phyloP scores from a whole-genome alignment of 208 protist genomes.

The Trypanosoma caninum region DNA sequence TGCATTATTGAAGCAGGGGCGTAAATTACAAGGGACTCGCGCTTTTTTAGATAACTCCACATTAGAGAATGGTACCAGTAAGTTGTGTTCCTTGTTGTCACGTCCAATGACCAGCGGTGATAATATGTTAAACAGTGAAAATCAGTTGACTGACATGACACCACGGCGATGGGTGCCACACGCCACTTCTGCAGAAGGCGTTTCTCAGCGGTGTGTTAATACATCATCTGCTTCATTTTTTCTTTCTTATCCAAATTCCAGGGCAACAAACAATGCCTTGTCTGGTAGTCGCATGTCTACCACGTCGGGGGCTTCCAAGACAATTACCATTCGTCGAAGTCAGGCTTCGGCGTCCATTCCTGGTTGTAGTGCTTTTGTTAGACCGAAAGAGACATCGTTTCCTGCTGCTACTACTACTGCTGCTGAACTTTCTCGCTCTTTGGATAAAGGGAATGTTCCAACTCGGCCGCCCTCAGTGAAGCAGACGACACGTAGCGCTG shows the following conservation, averaged over 20 bases:
- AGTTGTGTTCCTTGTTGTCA: too few relatives aligned
- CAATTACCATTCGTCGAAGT: not conserved
- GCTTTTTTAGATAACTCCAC: too few relatives aligned
- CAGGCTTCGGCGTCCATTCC: not conserved
- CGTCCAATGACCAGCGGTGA: too few relatives aligned
- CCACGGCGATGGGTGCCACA: not conserved
- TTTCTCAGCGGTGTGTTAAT: not conserved
- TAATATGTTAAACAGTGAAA: too few relatives aligned
- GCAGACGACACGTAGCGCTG: too few relatives aligned
- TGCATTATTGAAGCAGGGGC: too few relatives aligned
- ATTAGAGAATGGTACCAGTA: too few relatives aligned
- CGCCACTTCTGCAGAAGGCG: not conserved
- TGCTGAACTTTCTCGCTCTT: too few relatives aligned
- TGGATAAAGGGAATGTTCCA: too few relatives aligned
- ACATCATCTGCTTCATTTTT: not conserved
- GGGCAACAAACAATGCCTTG: not conserved
- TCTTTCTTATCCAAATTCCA: constrained; percentile 3
- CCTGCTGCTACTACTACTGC: not conserved
- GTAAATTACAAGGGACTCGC: too few relatives aligned
- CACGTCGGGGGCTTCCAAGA: not conserved
- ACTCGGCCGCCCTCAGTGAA: too few relatives aligned
- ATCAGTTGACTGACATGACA: not conserved
- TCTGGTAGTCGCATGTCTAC: not conserved
- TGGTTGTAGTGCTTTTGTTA: not conserved
- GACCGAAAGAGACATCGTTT: not conserved